These are phyloP conservation scores for Thielaviopsis cerberus DNA, from an alignment of 2,329 filamentous ascomycete species.

Conservation along the genomic window DNA sequence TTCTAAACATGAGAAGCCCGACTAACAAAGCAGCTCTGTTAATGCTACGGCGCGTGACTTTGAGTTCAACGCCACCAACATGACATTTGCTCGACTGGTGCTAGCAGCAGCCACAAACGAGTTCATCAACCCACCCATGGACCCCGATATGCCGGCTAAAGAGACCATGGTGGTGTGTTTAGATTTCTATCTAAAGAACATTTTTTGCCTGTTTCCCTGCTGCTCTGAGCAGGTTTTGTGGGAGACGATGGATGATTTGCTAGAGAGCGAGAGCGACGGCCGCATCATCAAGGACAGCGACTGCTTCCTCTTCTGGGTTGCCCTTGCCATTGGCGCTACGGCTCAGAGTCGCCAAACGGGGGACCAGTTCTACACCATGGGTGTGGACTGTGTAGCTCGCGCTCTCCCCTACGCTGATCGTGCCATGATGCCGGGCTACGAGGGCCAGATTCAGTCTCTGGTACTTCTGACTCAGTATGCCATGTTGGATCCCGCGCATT, in stretches of 20 bases:
- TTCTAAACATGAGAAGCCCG: neutral
- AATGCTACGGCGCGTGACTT: conserved; percentile 91
- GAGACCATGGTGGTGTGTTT: conserved; percentile 31
- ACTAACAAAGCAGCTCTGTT: conserved; percentile 45
- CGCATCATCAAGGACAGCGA: conserved; percentile 49
- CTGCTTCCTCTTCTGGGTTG: conserved; percentile 75
- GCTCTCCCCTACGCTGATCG: conserved; percentile 64
- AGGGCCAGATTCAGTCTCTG: conserved; percentile 71
- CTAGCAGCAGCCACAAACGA: conserved; percentile 66
- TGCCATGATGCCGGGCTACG: conserved; percentile 69
- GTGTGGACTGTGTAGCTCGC: conserved; percentile 35
- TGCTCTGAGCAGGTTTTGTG: conserved; percentile 67
- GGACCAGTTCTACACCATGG: conserved; percentile 41
- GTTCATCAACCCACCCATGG: conserved; percentile 42
- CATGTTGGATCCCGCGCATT: conserved; percentile 74
- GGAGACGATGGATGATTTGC: conserved; percentile 62
- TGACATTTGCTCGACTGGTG: conserved; percentile 81
- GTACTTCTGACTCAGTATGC: conserved; percentile 76
- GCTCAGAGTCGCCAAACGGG: conserved; percentile 53
- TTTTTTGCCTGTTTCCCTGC: conserved; percentile 64
- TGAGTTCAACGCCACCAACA: conserved; percentile 68
- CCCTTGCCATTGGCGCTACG: conserved; percentile 64
- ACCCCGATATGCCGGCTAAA: conserved; percentile 44
- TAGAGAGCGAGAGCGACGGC: conserved; percentile 43
- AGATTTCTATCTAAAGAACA: conserved; percentile 67